phyloP scores from a whole-genome alignment of 2,329 filamentous ascomycete species.

The Paradendryphiella salina region DNA sequence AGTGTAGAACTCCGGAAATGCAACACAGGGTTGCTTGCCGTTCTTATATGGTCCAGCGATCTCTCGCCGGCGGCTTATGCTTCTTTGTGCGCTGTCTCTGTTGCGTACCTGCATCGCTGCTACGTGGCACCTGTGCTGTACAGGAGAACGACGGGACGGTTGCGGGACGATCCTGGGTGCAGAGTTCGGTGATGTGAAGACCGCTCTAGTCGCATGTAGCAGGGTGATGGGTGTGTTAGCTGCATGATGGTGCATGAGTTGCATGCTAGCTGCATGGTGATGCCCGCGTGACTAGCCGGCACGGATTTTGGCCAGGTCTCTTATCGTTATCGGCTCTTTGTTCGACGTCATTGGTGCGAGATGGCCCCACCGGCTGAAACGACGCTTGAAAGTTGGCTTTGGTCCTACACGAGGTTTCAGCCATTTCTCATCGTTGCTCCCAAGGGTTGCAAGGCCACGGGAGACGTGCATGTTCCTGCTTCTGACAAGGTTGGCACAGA shows the following conservation, averaged over 20 bases:
- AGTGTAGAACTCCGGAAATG: slow-evolving; percentile 22
- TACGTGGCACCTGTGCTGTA: slow-evolving; percentile 46
- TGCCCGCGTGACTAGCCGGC: slow-evolving; percentile 23
- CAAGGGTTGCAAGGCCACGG: slow-evolving; percentile 21
- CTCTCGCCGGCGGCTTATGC: slow-evolving; percentile 27
- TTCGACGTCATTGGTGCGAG: slow-evolving; percentile 28
- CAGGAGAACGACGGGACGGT: slow-evolving; percentile 41
- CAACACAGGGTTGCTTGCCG: slow-evolving; percentile 16
- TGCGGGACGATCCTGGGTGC: slow-evolving; percentile 45
- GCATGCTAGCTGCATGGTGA: slow-evolving; percentile 8
- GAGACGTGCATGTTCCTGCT: slow-evolving; percentile 22
- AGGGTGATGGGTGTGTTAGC: slow-evolving; percentile 35
- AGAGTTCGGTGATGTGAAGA: slow-evolving; percentile 30
- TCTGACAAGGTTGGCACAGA: slow-evolving; percentile 7
- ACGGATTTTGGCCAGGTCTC: slow-evolving; percentile 11
- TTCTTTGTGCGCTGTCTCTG: slow-evolving; percentile 32
- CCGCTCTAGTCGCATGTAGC: slow-evolving; percentile 23
- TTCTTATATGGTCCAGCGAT: slow-evolving; percentile 32
- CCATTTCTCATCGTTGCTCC: slow-evolving; percentile 10
- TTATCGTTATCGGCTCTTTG: slow-evolving; percentile 31
- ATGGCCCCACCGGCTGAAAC: slow-evolving; percentile 13
- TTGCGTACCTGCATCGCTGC: slow-evolving; percentile 41
- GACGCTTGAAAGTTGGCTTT: slow-evolving; percentile 17
- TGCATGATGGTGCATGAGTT: slow-evolving; percentile 26
- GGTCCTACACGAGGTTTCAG: slow-evolving; percentile 14